A percentile compares a stretch with the other conserved stretches of the same genome.
Conservation (phyloP, 2,329 filamentous ascomycete species). For the Colletotrichum sp. region DNA sequence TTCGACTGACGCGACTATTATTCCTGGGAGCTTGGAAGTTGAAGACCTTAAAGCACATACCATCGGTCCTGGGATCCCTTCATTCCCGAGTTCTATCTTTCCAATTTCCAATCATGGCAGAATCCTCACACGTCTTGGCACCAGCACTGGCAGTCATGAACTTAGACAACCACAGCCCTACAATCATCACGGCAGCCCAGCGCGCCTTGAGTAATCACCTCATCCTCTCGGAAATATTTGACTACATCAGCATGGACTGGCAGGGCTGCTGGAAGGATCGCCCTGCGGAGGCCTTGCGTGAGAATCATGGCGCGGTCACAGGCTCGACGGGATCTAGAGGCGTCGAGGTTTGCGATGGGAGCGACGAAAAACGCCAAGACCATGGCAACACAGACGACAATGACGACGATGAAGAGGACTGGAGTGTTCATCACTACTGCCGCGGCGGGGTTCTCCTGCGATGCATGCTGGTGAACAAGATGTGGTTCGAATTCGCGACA, state of each 20-base stretch:
- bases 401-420: background rate
- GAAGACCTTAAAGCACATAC: background rate
- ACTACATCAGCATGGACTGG: background rate
- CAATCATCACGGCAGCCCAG: background rate
- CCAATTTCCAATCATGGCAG: background rate
- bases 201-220: background rate
- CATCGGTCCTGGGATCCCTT: accelerated
- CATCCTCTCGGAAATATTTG: background rate
- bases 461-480: background rate
- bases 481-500: background rate
- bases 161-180: background rate
- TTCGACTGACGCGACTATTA: background rate
- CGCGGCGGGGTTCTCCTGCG: background rate
- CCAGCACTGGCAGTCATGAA: background rate
- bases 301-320: background rate
- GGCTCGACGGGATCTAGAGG: background rate
- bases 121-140: background rate
- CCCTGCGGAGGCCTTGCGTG: background rate
- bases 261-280: background rate
- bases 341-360: background rate
- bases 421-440: background rate
- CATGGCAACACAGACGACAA: background rate
- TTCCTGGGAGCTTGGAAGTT: background rate
- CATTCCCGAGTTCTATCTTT: background rate
- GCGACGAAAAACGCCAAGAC: background rate